Percentiles rank a stretch among this genome's conserved stretches.
These are phyloP conservation scores for Lasiosphaeria hispida DNA, from an alignment of 495 filamentous ascomycete species.

Conservation along the genomic window DNA sequence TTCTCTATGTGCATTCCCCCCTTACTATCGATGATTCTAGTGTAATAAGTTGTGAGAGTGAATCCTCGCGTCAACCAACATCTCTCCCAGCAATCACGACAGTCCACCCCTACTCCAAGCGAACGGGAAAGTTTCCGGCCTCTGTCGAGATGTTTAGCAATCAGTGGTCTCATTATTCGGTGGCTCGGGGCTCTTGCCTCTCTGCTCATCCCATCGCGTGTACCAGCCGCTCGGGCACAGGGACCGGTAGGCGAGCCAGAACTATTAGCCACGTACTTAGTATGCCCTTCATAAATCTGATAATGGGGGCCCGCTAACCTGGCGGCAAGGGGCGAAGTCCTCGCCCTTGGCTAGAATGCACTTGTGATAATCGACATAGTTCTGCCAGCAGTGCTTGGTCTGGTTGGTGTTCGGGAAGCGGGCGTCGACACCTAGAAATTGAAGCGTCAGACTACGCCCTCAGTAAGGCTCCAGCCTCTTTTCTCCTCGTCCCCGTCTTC, in stretches of 20 bases:
- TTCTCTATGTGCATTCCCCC: constrained; percentile 32
- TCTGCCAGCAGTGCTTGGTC: constrained; percentile 91
- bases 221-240: constrained; percentile 96
- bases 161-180: constrained; percentile 16
- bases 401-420: constrained; percentile 99
- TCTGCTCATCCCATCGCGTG: constrained; percentile 94
- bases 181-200: constrained; percentile 60
- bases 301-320: constrained; percentile 55
- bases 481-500: not conserved
- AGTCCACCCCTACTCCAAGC: constrained; percentile 49
- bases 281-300: not conserved
- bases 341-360: constrained; percentile 98
- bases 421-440: constrained; percentile 81
- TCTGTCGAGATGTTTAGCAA: constrained; percentile 49
- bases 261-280: constrained; percentile 51
- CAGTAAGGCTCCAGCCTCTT: not conserved
- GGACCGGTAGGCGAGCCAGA: constrained; percentile 91
- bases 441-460: constrained; percentile 2
- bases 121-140: constrained; percentile 84
- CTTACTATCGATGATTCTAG: constrained; percentile 22
- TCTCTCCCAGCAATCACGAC: constrained; percentile 4
- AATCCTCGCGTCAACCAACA: constrained; percentile 4
- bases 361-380: constrained; percentile 99
- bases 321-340: constrained; percentile 95
- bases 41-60: constrained; percentile 20